Percentiles rank a stretch among this genome's conserved stretches.
These are phyloP conservation scores for Scytalidium lignicola DNA, from an alignment of 2,329 filamentous ascomycete species.

Conservation along the genomic window DNA sequence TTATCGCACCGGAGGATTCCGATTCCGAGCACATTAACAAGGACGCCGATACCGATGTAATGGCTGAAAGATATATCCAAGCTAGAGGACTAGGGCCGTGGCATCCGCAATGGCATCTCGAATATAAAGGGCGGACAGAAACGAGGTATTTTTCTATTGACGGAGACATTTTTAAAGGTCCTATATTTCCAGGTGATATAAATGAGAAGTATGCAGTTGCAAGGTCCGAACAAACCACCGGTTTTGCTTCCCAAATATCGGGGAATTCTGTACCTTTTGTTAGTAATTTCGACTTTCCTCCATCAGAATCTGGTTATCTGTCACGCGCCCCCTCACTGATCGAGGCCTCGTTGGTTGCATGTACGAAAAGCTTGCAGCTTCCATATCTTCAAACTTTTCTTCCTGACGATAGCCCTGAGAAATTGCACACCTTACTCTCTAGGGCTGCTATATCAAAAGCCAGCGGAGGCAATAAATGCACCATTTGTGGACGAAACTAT, in stretches of 20 bases:
- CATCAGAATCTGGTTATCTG: conserved; percentile 6
- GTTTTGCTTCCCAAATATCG: background rate
- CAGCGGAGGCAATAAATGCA: conserved; percentile 46
- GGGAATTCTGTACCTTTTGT: background rate
- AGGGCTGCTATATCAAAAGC: conserved; percentile 36
- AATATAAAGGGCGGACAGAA: conserved; percentile 23
- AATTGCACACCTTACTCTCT: background rate
- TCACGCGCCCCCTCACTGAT: conserved; percentile 25
- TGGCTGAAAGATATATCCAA: background rate
- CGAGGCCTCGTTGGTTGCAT: conserved; percentile 24
- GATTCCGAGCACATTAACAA: background rate
- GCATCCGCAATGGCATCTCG: conserved; percentile 18
- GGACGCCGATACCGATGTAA: background rate
- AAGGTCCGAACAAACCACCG: background rate
- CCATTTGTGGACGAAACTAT: conserved; percentile 43
- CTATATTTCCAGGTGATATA: conserved; percentile 13
- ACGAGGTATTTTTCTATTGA: conserved; percentile 23
- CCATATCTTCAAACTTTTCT: conserved; percentile 17
- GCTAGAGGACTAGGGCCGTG: background rate
- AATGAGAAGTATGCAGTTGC: no score
- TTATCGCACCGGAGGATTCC: conserved; percentile 38
- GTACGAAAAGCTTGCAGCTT: conserved; percentile 16
- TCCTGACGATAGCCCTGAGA: conserved; percentile 15
- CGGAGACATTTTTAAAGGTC: conserved; percentile 23
- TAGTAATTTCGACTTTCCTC: conserved; percentile 16